These are phyloP conservation scores for Willaertia magna DNA, from an alignment of 208 protist species.

Conservation along the genomic window DNA sequence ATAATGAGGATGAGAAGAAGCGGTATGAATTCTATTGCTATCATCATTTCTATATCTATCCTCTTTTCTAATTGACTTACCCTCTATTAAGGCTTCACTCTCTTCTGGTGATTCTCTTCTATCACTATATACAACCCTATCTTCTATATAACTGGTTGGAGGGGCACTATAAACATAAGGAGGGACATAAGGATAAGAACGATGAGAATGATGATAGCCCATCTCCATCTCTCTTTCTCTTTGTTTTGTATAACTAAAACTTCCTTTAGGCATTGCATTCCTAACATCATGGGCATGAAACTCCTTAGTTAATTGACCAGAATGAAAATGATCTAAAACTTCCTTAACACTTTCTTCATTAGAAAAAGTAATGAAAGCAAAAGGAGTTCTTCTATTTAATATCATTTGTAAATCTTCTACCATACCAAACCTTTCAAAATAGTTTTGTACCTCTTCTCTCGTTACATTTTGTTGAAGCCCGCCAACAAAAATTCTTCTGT, in stretches of 20 bases:
- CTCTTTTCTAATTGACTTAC: no score
- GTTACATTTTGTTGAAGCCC: not conserved
- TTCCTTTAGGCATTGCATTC: not conserved
- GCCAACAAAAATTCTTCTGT: not conserved
- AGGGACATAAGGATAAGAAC: no score
- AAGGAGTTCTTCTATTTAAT: not conserved
- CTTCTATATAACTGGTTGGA: no score
- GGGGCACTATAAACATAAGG: no score
- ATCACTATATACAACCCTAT: no score
- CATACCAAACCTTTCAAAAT: not conserved
- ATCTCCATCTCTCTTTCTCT: not conserved
- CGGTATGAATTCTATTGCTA: no score
- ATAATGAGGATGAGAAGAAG: no score
- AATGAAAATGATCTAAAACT: not conserved
- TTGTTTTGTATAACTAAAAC: not conserved
- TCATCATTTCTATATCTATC: no score
- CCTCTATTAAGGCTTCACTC: no score
- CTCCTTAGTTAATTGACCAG: not conserved
- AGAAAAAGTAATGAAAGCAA: not conserved
- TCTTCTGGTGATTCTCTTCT: no score
- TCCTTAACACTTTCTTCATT: not conserved
- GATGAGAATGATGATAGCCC: no score
- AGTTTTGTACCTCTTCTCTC: not conserved
- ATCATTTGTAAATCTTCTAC: not conserved
- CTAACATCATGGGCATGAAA: not conserved